phyloP scores from a whole-genome alignment of 495 filamentous ascomycete genomes.

The Zalerion maritima region DNA sequence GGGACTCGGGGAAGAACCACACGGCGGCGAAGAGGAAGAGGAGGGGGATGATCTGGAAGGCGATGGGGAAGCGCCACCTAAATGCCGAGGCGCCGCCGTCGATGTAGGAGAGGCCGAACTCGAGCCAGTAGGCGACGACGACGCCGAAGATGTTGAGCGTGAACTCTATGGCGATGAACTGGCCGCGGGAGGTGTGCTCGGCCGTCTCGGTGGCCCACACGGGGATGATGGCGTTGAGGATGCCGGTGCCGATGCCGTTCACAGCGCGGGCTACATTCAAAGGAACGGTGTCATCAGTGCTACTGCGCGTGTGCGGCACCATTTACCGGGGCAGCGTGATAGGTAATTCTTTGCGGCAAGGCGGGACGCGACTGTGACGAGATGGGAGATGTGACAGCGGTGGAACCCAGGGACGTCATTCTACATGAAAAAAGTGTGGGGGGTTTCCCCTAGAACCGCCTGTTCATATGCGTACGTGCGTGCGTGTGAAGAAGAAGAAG shows the following conservation, averaged over 20 bases:
- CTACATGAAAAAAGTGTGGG: no score
- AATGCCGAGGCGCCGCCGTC: conserved; percentile 40
- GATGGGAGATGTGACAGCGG: background rate
- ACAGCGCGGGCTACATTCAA: conserved; percentile 37
- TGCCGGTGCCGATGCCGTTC: conserved; percentile 60
- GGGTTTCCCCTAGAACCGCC: no score
- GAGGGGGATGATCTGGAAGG: conserved; percentile 54
- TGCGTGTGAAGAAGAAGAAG: no score
- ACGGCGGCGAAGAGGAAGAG: conserved; percentile 34
- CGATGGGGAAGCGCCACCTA: conserved; percentile 56
- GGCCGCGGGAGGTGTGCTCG: conserved; percentile 51
- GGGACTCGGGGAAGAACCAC: conserved; percentile 53
- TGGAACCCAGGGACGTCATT: no score
- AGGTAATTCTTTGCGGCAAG: no score
- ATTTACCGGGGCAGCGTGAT: conserved; percentile 3
- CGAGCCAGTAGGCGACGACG: conserved; percentile 58
- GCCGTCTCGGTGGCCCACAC: conserved; percentile 58
- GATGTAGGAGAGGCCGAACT: conserved; percentile 49
- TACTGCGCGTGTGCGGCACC: no score
- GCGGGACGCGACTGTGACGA: background rate
- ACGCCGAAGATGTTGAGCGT: conserved; percentile 63
- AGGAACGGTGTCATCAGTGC: conserved; percentile 1
- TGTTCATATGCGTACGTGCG: no score
- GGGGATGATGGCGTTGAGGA: conserved; percentile 56
- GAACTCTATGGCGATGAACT: conserved; percentile 61